Base-by-base conservation (phyloP, 1,139 yeast species). In the Tardiomyces blankii region DNA sequence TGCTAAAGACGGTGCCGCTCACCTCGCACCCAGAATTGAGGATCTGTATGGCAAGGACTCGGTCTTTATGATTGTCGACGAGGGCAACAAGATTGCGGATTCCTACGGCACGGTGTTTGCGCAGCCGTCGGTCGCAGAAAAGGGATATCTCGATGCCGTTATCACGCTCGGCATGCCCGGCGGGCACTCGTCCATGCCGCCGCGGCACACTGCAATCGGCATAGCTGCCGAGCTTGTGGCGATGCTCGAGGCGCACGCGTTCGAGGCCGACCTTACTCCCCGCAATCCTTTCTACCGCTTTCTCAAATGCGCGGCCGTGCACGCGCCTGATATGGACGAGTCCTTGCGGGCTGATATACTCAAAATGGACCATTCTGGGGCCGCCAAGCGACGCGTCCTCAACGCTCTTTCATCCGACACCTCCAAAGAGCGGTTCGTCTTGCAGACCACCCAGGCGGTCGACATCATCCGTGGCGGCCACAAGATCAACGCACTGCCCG, bases 401-500 rank as follows among this genome's bases (percentile, higher is more conserved):
- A 43, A 49, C n/a, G 27, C 33, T 14, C 40, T 57, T 38, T 44
- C 42, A n/a, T 21, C 18, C 25, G 40, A 41, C 19, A 40, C 47
- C 14, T 42, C 49, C 40, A 48, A 52, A 42, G 25, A 21, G 25
- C 4, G 7, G 25, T 77, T 69, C 54, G 61, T 76, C 40, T 67
- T 82, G 45, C 70, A 73, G 41, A 81, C 89, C 1, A 73, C 86
- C 4, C 87, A 80, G 57, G 85, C 89, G 0, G 71, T 74, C 13
- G 89, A 82, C 60, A 68, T 80, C 13, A 68, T 83, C 45, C 54
- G 64, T 9, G 91, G 89, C 13, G 93, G 91, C 12, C 72, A 74
- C 40, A 83, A 82, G 61, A 66, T 78, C 28, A 82, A 83, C 57
- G 89, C 91, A 1, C 67, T 84, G 48, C 94, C 94, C 1, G 94